Evolutionary conservation across 306 rosid genomes (phyloP).

Genomic region (Pyrus pyrifolia): DNA sequence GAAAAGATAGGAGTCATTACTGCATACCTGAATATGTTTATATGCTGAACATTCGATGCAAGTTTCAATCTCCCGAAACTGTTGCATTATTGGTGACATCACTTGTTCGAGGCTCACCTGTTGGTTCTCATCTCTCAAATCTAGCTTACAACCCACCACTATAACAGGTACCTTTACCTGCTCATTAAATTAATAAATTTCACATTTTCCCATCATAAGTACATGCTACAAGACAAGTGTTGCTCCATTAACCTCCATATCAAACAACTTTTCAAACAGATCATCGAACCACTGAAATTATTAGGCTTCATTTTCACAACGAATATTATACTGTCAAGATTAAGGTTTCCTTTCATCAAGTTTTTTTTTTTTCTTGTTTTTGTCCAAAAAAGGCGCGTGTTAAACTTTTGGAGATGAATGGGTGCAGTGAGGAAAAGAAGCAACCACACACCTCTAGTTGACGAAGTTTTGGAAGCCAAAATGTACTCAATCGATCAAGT

Average conservation of each 20-base stretch:
- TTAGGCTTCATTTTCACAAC: neutral
- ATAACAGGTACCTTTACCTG: slow-evolving; percentile 95
- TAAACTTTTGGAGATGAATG: neutral
- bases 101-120: slow-evolving; percentile 89
- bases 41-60: slow-evolving; percentile 93
- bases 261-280: neutral
- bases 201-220: neutral
- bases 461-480: slow-evolving; percentile 96
- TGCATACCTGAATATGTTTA: slow-evolving; percentile 85
- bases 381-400: neutral
- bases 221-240: neutral
- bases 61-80: slow-evolving; percentile 97
- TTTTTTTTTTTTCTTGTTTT: neutral
- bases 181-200: slow-evolving; percentile 27
- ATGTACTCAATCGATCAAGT: slow-evolving; percentile 70
- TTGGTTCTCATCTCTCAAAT: slow-evolving; percentile 87
- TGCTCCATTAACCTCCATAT: neutral
- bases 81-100: slow-evolving; percentile 99
- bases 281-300: neutral
- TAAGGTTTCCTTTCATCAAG: neutral
- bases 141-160: slow-evolving; percentile 95
- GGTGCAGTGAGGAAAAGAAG: neutral
- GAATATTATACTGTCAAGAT: neutral
- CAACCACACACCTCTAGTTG: slow-evolving; percentile 63
- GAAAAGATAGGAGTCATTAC: neutral